Conservation (phyloP, 106 monocot genomes). For the Apostasia shenzhenica region DNA sequence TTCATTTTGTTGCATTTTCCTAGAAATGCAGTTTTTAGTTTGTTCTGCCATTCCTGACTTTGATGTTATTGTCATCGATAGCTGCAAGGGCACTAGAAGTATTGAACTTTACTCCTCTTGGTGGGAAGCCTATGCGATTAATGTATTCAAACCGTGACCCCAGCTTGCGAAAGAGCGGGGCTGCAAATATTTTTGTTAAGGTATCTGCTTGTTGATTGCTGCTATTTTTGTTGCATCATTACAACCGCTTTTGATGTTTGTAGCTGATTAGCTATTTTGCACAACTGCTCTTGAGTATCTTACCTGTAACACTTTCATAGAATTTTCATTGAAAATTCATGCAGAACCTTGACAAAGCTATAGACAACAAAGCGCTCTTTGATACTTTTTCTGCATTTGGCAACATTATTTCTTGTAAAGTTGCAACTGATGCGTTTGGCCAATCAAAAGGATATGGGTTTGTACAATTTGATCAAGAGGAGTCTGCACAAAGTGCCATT, state of each 20-base stretch:
- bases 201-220: constrained; percentile 7
- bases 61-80: constrained; percentile 14
- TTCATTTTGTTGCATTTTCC: background rate
- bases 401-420: constrained; percentile 81
- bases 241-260: background rate
- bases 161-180: constrained; percentile 53
- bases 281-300: background rate
- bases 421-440: constrained; percentile 68
- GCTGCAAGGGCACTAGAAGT: constrained; percentile 60
- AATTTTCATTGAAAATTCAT: background rate
- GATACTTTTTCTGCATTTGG: constrained; percentile 87
- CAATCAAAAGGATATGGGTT: constrained; percentile 89
- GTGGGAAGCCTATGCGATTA: constrained; percentile 74
- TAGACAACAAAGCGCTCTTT: constrained; percentile 59
- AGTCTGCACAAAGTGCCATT: constrained; percentile 70
- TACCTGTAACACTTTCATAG: background rate
- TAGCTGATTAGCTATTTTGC: background rate
- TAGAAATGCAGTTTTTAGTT: background rate
- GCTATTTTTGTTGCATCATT: background rate
- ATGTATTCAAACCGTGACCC: constrained; percentile 88
- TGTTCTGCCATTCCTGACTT: background rate
- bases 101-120: constrained; percentile 70
- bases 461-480: constrained; percentile 83
- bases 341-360: constrained; percentile 76
- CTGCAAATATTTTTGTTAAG: constrained; percentile 84